Percentiles rank a stretch among this genome's conserved stretches.
phyloP scores from a whole-genome alignment of 371 early-diverging fungal species.

The Rhizopus stolonifer region DNA sequence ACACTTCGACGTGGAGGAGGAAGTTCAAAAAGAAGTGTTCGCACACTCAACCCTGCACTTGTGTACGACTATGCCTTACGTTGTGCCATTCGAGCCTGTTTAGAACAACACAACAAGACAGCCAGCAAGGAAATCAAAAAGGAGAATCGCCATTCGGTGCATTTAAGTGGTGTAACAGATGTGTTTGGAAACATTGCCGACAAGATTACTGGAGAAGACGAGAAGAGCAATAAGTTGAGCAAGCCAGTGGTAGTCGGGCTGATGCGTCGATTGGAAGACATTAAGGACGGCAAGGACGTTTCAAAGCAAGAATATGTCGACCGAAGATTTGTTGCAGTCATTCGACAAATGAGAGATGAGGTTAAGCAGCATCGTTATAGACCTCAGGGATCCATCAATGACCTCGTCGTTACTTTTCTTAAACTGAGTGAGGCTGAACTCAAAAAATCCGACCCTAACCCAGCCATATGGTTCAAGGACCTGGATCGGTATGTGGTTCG shows the following conservation, averaged over 20 bases:
- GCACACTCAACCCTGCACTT: slow-evolving; percentile 18
- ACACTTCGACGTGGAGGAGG: slow-evolving; percentile 25
- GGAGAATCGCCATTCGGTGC: slow-evolving; percentile 19
- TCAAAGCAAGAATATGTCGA: slow-evolving; percentile 23
- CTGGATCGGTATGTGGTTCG: slow-evolving; percentile 21
- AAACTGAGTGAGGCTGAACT: slow-evolving; percentile 24
- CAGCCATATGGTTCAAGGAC: slow-evolving; percentile 22
- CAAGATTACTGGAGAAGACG: slow-evolving; percentile 16
- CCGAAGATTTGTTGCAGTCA: slow-evolving; percentile 13
- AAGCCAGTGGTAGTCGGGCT: slow-evolving; percentile 23
- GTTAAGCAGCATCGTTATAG: slow-evolving; percentile 20
- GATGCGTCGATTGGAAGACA: slow-evolving; percentile 24
- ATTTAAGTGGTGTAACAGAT: slow-evolving; percentile 18
- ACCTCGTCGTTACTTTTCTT: slow-evolving; percentile 26
- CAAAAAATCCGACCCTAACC: slow-evolving; percentile 21
- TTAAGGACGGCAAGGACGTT: slow-evolving; percentile 20
- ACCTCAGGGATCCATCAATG: slow-evolving; percentile 24
- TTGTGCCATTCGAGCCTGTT: slow-evolving; percentile 29
- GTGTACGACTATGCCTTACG: slow-evolving; percentile 29
- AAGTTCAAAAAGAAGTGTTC: slow-evolving; percentile 10
- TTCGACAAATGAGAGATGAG: slow-evolving; percentile 13
- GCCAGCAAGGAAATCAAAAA: slow-evolving; percentile 6
- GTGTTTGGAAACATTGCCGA: slow-evolving; percentile 24
- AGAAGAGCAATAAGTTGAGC: slow-evolving; percentile 20
- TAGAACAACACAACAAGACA: slow-evolving; percentile 14